A percentile compares a stretch with the other conserved stretches of the same genome.
Evolutionary conservation across 305 asterid genomes (phyloP).

Genomic region (Rubia peregrina): DNA sequence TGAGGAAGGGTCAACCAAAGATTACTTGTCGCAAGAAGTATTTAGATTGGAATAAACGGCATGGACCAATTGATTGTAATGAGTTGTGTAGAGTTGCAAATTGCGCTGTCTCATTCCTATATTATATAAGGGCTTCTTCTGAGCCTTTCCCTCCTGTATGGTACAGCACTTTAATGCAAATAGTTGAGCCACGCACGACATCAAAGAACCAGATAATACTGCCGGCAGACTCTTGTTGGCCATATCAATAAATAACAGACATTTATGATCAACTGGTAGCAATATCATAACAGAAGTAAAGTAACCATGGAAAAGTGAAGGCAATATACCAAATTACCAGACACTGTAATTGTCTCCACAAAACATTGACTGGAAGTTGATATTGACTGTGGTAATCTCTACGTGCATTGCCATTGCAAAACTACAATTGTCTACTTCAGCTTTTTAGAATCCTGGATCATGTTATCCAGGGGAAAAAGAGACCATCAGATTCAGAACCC

Average conservation of each 20-base stretch:
- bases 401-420: not conserved
- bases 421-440: not conserved
- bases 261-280: not conserved
- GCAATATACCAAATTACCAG: not conserved
- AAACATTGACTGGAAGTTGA: not conserved
- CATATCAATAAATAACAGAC: not conserved
- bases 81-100: not conserved
- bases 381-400: not conserved
- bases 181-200: conserved; percentile 1
- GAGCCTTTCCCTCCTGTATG: not conserved
- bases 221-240: not conserved
- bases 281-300: not conserved
- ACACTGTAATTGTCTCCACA: not conserved
- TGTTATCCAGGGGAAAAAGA: not conserved
- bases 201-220: not conserved
- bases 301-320: not conserved
- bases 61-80: not conserved
- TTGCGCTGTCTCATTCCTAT: not conserved
- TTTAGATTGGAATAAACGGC: not conserved
- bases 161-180: not conserved
- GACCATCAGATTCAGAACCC: not conserved
- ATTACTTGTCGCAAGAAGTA: not conserved
- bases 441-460: too few species aligned
- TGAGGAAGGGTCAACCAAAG: not conserved
- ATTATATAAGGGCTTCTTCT: not conserved